phyloP scores from a whole-genome alignment of 192 early-diverging fungal species.

The Backusella australiensis region DNA sequence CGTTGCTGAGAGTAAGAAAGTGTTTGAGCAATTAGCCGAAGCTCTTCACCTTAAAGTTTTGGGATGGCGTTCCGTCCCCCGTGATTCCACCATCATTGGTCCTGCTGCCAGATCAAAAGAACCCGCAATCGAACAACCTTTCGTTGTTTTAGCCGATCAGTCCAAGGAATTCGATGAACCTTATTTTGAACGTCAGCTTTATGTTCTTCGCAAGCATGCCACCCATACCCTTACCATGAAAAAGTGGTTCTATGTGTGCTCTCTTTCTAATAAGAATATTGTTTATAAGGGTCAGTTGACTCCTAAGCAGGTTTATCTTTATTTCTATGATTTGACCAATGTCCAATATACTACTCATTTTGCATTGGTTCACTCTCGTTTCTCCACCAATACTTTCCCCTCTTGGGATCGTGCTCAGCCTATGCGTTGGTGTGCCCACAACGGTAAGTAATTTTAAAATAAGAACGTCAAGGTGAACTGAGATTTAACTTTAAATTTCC shows the following conservation, averaged over 20 bases:
- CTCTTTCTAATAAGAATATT: slow-evolving; percentile 89
- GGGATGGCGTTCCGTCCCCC: slow-evolving; percentile 90
- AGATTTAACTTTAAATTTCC: not conserved
- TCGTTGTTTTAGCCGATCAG: slow-evolving; percentile 66
- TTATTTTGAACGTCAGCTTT: slow-evolving; percentile 83
- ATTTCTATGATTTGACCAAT: slow-evolving; percentile 89
- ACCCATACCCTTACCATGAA: slow-evolving; percentile 81
- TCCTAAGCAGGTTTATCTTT: slow-evolving; percentile 91
- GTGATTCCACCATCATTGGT: slow-evolving; percentile 84
- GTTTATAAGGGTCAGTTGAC: slow-evolving; percentile 97
- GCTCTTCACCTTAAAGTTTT: slow-evolving; percentile 72
- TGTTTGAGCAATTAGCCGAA: slow-evolving; percentile 80
- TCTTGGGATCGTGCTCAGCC: slow-evolving; percentile 99
- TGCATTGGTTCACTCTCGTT: slow-evolving; percentile 96
- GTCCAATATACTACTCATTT: slow-evolving; percentile 84
- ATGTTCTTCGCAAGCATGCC: slow-evolving; percentile 86
- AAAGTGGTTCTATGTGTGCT: slow-evolving; percentile 98
- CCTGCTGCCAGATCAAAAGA: slow-evolving; percentile 87
- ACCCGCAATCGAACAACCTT: slow-evolving; percentile 91
- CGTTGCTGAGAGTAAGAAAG: slow-evolving; percentile 67
- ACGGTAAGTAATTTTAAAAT: slow-evolving; percentile 58
- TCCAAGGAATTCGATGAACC: slow-evolving; percentile 44
- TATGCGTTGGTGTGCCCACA: slow-evolving; percentile 97
- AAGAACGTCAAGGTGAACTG: not conserved
- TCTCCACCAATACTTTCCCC: slow-evolving; percentile 99